Evolutionary conservation across 345 rosid species (phyloP).

Genomic region (Clausena lansium): DNA sequence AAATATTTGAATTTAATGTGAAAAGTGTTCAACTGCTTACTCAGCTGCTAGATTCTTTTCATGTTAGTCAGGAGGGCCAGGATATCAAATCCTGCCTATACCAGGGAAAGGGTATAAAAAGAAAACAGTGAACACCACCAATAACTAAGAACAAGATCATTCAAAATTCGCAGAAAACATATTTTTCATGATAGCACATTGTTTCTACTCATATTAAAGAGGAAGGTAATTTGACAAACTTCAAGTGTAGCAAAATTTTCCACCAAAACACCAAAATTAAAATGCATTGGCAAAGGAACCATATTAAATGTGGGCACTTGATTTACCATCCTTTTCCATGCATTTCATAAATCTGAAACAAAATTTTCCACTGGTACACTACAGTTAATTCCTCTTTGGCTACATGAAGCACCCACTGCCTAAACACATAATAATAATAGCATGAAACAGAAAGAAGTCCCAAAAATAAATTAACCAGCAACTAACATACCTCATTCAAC

Average conservation of each 20-base stretch:
- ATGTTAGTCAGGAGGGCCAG: background rate
- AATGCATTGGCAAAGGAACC: background rate
- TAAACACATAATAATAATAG: background rate
- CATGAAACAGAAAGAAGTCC: background rate
- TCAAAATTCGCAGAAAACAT: background rate
- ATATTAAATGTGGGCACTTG: background rate
- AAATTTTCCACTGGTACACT: background rate
- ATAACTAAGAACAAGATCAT: background rate
- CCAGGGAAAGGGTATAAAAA: background rate
- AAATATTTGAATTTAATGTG: background rate
- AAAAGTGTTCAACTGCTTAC: background rate
- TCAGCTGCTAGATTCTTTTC: background rate
- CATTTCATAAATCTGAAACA: background rate
- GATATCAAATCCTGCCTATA: background rate
- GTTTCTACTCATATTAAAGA: background rate
- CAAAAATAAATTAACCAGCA: background rate
- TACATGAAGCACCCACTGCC: background rate
- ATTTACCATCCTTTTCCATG: background rate
- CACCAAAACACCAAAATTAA: background rate
- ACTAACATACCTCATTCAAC: conserved; percentile 69
- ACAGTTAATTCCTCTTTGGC: background rate
- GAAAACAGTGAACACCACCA: background rate
- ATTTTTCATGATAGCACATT: background rate
- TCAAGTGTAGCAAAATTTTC: background rate
- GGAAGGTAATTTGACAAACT: background rate